Evolutionary conservation across 345 rosid genomes (phyloP), one percentile per base, ranked within the genome.

Genomic region (Dimocarpus longan): DNA sequence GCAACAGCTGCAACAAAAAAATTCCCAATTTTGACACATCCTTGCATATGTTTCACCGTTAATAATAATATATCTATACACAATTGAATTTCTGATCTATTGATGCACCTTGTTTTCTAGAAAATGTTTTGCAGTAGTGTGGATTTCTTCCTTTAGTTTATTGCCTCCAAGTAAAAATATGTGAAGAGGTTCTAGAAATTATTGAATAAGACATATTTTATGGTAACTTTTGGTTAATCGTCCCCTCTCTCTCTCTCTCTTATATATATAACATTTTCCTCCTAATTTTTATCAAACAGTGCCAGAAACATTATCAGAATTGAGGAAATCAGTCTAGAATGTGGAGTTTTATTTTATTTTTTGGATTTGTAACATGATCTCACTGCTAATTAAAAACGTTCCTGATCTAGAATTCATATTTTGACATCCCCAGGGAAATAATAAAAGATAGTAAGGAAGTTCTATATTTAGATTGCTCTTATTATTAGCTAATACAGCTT

Each of bases 31-130:
- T 60, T 9, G 26, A 26, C 13, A 18, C 63, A 40, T 69, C 60
- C 52, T 77, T 46, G 54, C 75, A 62, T 57, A 8, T 60, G n/a
- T 32, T 50, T 37, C 50, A 64, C 50, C 39, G 52, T 65, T 32
- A 32, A 32, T 32, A 32, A 32, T 71, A 71, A 78, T 9, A 44
- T 68, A 57, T 78, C 52, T 40, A 2, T 24, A 10, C 19, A 48
- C 32, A 43, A 44, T 70, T 60, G 67, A 43, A 64, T 80, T 6
- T 63, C 66, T 46, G 22, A 19, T 22, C 32, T 56, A 56, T 22
- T 24, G 19, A 19, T 57, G 10, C 8, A 21, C n/a, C 54, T 32
- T 56, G 2, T 4, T 28, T 26, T 63, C 71, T 15, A 3, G 28
- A 73, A 22, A 40, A 46, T 68, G 26, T 68, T 77, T 70, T n/a